A percentile compares a stretch with the other conserved stretches of the same genome.
phyloP scores from a whole-genome alignment of 176 grass and related monocot species.

The Triticum timopheevii region DNA sequence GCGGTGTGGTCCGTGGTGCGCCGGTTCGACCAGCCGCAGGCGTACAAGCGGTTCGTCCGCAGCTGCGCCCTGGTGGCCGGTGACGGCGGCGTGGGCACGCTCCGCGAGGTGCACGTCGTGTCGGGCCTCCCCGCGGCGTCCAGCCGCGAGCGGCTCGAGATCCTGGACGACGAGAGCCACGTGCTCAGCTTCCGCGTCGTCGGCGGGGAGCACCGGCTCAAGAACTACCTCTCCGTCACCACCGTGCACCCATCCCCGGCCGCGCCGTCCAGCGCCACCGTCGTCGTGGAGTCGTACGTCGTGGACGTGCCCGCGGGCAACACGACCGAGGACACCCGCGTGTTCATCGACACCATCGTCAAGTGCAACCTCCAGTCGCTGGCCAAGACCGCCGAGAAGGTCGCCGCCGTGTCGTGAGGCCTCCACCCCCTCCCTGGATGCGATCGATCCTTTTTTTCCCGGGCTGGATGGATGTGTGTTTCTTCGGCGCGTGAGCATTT shows the following conservation, averaged over 20 bases:
- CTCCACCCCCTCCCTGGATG: neutral
- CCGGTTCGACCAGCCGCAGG: slow-evolving; percentile 90
- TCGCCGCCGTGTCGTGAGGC: slow-evolving; percentile 42
- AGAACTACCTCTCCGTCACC: slow-evolving; percentile 90
- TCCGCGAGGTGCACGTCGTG: slow-evolving; percentile 84
- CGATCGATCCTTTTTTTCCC: slow-evolving; percentile 26
- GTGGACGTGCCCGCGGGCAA: slow-evolving; percentile 94
- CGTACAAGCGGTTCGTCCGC: slow-evolving; percentile 85
- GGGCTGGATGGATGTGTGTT: slow-evolving; percentile 33
- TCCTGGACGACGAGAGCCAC: slow-evolving; percentile 92
- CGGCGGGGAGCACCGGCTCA: slow-evolving; percentile 86
- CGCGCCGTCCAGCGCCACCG: slow-evolving; percentile 51
- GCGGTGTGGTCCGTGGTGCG: slow-evolving; percentile 91
- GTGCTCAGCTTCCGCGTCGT: slow-evolving; percentile 89
- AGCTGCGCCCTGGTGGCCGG: slow-evolving; percentile 80
- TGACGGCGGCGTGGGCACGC: slow-evolving; percentile 83
- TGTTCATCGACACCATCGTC: slow-evolving; percentile 97
- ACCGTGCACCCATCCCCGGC: slow-evolving; percentile 63
- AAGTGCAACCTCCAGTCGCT: slow-evolving; percentile 97
- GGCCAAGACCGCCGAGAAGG: slow-evolving; percentile 72
- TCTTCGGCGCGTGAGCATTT: slow-evolving; percentile 40
- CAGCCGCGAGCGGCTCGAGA: slow-evolving; percentile 86
- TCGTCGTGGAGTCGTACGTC: slow-evolving; percentile 95
- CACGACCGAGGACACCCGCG: slow-evolving; percentile 82
- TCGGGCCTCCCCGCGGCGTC: slow-evolving; percentile 84